Evolutionary conservation across 441 rosid genomes (phyloP).

Genomic region (Eruca vesicaria): DNA sequence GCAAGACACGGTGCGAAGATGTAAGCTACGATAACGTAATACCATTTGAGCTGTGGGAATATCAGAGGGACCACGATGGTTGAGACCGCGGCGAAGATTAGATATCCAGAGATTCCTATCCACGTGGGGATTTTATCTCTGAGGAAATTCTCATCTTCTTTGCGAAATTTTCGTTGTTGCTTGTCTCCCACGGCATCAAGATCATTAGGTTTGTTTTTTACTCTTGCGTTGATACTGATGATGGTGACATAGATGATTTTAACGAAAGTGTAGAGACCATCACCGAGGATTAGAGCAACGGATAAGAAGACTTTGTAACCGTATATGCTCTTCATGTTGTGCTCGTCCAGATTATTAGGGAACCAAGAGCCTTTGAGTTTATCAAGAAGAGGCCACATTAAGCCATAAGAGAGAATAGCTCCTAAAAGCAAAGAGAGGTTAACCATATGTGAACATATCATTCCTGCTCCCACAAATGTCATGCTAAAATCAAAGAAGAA

Average conservation of each 20-base stretch:
- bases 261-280: slow-evolving; percentile 85
- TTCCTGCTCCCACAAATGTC: slow-evolving; percentile 91
- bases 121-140: slow-evolving; percentile 76
- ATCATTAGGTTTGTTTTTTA: slow-evolving; percentile 40
- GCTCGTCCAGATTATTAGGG: slow-evolving; percentile 47
- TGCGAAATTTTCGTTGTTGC: slow-evolving; percentile 33
- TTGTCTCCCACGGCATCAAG: slow-evolving; percentile 37
- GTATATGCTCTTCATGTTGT: slow-evolving; percentile 76
- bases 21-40: slow-evolving; percentile 71
- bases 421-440: slow-evolving; percentile 84
- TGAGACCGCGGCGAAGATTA: slow-evolving; percentile 56
- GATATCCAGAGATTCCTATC: slow-evolving; percentile 68
- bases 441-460: slow-evolving; percentile 86
- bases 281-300: slow-evolving; percentile 85
- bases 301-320: slow-evolving; percentile 91
- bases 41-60: slow-evolving; percentile 95
- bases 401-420: slow-evolving; percentile 75
- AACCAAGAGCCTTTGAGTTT: slow-evolving; percentile 81
- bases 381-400: slow-evolving; percentile 86
- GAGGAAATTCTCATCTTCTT: slow-evolving; percentile 61
- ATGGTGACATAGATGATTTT: slow-evolving; percentile 59
- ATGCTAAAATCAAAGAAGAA: slow-evolving; percentile 84
- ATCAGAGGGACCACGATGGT: slow-evolving; percentile 66
- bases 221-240: slow-evolving; percentile 44
- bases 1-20: slow-evolving; percentile 77